phyloP scores from a whole-genome alignment of 352 stramenopile genomes.

The Phytophthora niederhauseri region DNA sequence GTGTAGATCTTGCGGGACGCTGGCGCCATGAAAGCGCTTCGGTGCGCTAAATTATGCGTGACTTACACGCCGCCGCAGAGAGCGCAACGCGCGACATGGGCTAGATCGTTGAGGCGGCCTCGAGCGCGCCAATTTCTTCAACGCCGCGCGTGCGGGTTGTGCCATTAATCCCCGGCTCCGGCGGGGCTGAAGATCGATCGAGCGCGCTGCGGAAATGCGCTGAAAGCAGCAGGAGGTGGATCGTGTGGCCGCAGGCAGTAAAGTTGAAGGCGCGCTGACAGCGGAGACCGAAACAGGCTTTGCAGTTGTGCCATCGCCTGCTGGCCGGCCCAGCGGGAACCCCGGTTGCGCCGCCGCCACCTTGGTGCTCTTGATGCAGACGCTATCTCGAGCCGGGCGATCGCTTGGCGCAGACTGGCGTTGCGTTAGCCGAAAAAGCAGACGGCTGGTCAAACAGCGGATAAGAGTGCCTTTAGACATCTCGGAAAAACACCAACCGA shows the following conservation, averaged over 20 bases:
- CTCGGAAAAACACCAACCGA: not conserved
- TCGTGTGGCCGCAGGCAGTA: slow-evolving; percentile 13
- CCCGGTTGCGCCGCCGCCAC: slow-evolving; percentile 14
- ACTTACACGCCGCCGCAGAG: not conserved
- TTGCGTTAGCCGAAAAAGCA: slow-evolving; percentile 18
- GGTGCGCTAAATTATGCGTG: slow-evolving; percentile 7
- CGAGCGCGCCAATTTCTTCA: slow-evolving; percentile 12
- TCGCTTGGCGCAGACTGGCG: slow-evolving; percentile 8
- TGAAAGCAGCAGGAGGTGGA: slow-evolving; percentile 26
- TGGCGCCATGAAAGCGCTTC: not conserved
- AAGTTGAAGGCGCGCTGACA: slow-evolving; percentile 11
- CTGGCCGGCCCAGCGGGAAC: too few relatives aligned
- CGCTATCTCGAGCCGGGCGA: slow-evolving; percentile 20
- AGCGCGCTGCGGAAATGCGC: slow-evolving; percentile 8
- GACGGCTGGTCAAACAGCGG: slow-evolving; percentile 15
- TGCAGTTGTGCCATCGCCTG: not conserved
- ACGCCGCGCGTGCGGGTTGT: slow-evolving; percentile 8
- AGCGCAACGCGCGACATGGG: not conserved
- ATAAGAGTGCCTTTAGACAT: slow-evolving; percentile 15
- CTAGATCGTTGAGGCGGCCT: slow-evolving; percentile 10
- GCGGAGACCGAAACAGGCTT: slow-evolving; percentile 22
- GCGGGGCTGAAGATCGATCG: slow-evolving; percentile 19
- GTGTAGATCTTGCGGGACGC: too few relatives aligned
- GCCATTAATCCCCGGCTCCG: not conserved
- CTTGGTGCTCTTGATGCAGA: slow-evolving; percentile 19